A percentile compares a stretch with the other conserved stretches of the same genome.
These are phyloP conservation scores for Rasamsonia emersonii DNA, from an alignment of 2,329 filamentous ascomycete genomes.

Conservation along the genomic window DNA sequence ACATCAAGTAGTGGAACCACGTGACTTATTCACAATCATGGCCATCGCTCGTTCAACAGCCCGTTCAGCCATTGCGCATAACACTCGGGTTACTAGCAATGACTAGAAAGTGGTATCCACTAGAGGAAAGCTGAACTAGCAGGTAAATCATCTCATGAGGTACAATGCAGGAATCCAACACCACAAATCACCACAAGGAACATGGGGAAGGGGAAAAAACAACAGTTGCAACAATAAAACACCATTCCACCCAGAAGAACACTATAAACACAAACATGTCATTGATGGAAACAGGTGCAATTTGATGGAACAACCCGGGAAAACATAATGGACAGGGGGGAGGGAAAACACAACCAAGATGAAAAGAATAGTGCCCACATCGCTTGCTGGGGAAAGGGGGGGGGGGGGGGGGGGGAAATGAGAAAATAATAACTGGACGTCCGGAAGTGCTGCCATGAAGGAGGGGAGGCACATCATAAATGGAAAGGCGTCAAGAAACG, in stretches of 20 bases:
- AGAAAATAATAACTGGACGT: constrained; percentile 20
- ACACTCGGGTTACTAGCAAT: not conserved
- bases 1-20: no score
- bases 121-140: not conserved
- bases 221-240: constrained; percentile 4
- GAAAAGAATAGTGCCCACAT: constrained; percentile 20
- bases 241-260: constrained; percentile 9
- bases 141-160: constrained; percentile 3
- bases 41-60: not conserved
- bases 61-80: not conserved
- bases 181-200: constrained; percentile 11
- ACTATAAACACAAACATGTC: constrained; percentile 20
- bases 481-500: no score
- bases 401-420: constrained; percentile 9
- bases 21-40: no score
- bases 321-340: constrained; percentile 8
- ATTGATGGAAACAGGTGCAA: constrained; percentile 8
- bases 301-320: constrained; percentile 5
- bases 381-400: constrained; percentile 23
- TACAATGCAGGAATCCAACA: constrained; percentile 5
- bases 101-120: not conserved
- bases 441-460: constrained; percentile 21
- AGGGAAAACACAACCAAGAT: constrained; percentile 8
- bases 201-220: constrained; percentile 4
- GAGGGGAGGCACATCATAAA: constrained; percentile 17